phyloP scores from a whole-genome alignment of 2,329 filamentous ascomycete genomes.

The Xylariaceae sp. region DNA sequence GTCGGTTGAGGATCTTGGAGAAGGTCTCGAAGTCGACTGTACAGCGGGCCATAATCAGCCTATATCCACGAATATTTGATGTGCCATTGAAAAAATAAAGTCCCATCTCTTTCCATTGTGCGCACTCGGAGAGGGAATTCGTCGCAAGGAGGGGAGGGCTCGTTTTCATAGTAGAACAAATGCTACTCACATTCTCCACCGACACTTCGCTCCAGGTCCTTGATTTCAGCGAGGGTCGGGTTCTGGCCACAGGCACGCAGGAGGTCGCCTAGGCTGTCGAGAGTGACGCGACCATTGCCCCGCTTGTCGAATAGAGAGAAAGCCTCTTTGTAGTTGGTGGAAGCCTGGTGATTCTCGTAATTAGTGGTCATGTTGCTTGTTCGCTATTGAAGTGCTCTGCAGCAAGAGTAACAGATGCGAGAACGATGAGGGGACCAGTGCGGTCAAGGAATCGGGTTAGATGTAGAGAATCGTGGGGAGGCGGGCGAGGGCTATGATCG shows the following conservation, averaged over 20 bases:
- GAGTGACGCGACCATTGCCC: conserved; percentile 83
- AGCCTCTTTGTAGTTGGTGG: conserved; percentile 99
- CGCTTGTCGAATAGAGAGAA: conserved; percentile 99
- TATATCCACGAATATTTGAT: background rate
- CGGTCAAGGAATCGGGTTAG: conserved; percentile 8
- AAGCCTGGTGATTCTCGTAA: conserved; percentile 48
- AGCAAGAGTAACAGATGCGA: conserved; percentile 12
- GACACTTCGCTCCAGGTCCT: conserved; percentile 83
- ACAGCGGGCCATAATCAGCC: conserved; percentile 5
- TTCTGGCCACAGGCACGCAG: conserved; percentile 97
- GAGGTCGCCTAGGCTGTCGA: conserved; percentile 85
- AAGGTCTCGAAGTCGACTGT: conserved; percentile 97
- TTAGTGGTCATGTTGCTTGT: conserved; percentile 31
- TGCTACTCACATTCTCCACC: conserved; percentile 78
- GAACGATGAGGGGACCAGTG: conserved; percentile 3
- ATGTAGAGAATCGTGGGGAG: background rate
- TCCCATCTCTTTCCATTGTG: background rate
- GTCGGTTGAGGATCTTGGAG: conserved; percentile 92
- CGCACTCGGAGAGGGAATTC: background rate
- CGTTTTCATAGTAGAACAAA: conserved; percentile 1
- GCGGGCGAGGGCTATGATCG: background rate
- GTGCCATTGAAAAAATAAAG: too few species aligned
- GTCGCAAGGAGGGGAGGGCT: background rate
- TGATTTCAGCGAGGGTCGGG: conserved; percentile 88
- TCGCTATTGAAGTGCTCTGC: conserved; percentile 7